These are phyloP conservation scores for Allium fistulosum DNA, from an alignment of 106 monocot species.

Conservation along the genomic window DNA sequence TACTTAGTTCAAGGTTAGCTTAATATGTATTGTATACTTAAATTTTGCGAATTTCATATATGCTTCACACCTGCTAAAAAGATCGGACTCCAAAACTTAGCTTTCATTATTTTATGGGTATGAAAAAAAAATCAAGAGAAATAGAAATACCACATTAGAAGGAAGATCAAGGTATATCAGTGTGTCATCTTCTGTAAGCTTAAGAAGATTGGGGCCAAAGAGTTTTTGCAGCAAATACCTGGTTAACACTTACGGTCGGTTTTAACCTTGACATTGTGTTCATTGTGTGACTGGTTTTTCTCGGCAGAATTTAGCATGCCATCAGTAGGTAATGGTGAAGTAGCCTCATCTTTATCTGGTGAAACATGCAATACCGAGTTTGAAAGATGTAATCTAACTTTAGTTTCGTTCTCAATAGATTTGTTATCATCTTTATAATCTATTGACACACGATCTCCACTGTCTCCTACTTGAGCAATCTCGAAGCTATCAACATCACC, in stretches of 20 bases:
- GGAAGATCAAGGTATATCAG: constrained; percentile 60
- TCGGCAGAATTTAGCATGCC: constrained; percentile 13
- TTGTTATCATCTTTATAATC: not conserved
- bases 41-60: too few species aligned
- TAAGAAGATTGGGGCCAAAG: constrained; percentile 41
- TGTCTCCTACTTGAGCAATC: constrained; percentile 46
- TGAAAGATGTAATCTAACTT: not conserved
- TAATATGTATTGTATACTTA: too few species aligned
- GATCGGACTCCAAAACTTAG: too few species aligned
- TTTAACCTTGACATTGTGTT: not conserved
- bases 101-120: too few species aligned
- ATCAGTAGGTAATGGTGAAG: constrained; percentile 19
- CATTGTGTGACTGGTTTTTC: constrained; percentile 5
- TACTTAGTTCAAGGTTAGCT: too few species aligned
- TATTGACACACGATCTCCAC: constrained; percentile 27
- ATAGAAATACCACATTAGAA: constrained; percentile 43
- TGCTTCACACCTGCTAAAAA: too few species aligned
- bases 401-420: constrained; percentile 9
- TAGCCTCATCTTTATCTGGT: too few species aligned
- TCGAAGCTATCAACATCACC: constrained; percentile 34
- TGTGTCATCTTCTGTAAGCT: constrained; percentile 39
- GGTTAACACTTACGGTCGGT: constrained; percentile 34
- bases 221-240: constrained; percentile 56
- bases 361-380: not conserved
- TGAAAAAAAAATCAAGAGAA: not conserved